These are phyloP conservation scores for Apiospora marii DNA, from an alignment of 2,329 filamentous ascomycete genomes.

Conservation along the genomic window DNA sequence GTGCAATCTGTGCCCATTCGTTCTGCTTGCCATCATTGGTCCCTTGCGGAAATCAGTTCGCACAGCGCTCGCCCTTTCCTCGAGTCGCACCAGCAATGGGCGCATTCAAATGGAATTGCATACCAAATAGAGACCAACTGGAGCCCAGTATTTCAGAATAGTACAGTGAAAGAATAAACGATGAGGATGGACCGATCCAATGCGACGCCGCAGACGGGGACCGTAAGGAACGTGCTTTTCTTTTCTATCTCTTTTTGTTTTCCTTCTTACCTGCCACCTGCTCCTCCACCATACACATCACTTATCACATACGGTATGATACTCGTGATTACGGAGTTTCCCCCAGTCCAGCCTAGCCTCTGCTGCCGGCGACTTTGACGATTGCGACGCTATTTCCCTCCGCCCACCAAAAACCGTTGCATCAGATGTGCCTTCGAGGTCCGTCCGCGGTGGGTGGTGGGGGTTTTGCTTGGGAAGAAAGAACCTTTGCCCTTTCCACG, in stretches of 20 bases:
- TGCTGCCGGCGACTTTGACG: not conserved
- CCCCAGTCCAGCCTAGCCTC: slow-evolving; percentile 9
- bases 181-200: not conserved
- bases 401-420: not conserved
- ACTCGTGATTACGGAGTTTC: not conserved
- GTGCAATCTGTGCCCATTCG: not conserved
- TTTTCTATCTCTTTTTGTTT: not conserved
- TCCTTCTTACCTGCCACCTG: not conserved
- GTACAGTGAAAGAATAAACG: not conserved
- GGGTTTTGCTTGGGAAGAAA: not conserved
- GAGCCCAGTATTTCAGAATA: not conserved
- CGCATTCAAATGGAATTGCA: not conserved
- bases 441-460: slow-evolving; percentile 12
- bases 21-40: not conserved
- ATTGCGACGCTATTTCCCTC: slow-evolving; percentile 19
- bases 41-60: not conserved
- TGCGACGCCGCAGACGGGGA: not conserved
- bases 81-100: not conserved
- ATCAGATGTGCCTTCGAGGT: slow-evolving; percentile 15
- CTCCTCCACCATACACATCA: not conserved
- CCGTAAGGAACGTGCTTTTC: not conserved
- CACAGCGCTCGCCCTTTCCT: not conserved
- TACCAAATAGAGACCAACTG: not conserved
- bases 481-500: not conserved
- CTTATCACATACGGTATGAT: not conserved